Base-by-base conservation (phyloP, 2,329 filamentous ascomycete genomes). In the Aaosphaeria pasadenensis region DNA sequence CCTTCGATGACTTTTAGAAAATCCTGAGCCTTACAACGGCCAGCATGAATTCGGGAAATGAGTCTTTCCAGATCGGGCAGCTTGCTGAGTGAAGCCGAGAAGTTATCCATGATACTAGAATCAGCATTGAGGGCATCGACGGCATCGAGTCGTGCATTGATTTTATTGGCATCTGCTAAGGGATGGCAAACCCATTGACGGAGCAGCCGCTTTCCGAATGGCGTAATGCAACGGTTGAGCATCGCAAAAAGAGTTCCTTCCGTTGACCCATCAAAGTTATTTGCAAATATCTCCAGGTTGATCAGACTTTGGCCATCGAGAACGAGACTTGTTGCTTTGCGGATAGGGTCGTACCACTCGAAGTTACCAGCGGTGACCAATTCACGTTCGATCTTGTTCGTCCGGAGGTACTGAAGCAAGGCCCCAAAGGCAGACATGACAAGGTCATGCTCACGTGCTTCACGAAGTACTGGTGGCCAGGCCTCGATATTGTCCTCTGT, bases 111-210 rank as follows among this genome's bases (percentile, higher is more conserved):
- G 30, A 95, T 77, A 28, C 79, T 84, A 1, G 82, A 80, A 64
- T 97, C 90, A 1, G 87, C 86, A 58, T 96, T 96, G 39, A 99
- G 77, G 62, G 92, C 85, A 62, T 97, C 94, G 4, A 99, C 91
- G 5, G 94, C 94, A 72, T 99, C 91, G 7, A 99, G 77, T 5
- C 94, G 84, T 55, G 95, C 91, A 61, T 97, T 96, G 75, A 99
- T 96, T 64, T 88, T 91, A 35, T 79, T 74, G 5, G 89, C 85
- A 70, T 96, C 88, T 66, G 91, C 90, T 11, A 99, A 77, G 2
- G 94, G 94, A 69, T 99, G 94, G 62, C 92, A 97, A 3, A 99
- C 87, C 94, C 94, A 99, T 68, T 96, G 91, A 46, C 91, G 87
- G 69, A 99, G 91, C 69, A 96, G 84, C 7, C 94, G 87, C 73